These are phyloP conservation scores for Talaromyces islandicus DNA, from an alignment of 2,329 filamentous ascomycete genomes.

Conservation along the genomic window DNA sequence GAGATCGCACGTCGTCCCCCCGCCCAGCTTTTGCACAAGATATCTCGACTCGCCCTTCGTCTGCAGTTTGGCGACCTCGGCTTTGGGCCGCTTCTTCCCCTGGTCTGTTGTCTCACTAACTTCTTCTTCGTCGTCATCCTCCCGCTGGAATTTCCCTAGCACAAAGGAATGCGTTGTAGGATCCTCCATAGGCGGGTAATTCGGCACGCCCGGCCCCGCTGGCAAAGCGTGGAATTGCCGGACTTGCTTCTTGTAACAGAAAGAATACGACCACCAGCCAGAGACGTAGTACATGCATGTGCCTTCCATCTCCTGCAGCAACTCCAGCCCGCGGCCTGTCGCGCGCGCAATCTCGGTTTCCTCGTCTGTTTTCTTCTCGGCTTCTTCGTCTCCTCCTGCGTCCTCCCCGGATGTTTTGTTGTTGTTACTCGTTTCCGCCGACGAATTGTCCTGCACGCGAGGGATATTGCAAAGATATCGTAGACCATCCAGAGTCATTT, in stretches of 20 bases:
- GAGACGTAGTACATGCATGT: conserved; percentile 77
- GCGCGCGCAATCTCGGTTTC: conserved; percentile 74
- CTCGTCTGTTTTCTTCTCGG: conserved; percentile 56
- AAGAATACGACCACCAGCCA: conserved; percentile 95
- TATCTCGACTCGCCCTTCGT: conserved; percentile 79
- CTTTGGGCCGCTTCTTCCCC: conserved; percentile 25
- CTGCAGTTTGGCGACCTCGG: conserved; percentile 60
- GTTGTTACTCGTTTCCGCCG: conserved; percentile 51
- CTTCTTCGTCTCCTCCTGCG: neutral
- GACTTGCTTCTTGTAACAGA: conserved; percentile 83
- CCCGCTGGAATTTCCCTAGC: conserved; percentile 56
- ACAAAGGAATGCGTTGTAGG: conserved; percentile 69
- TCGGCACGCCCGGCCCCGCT: conserved; percentile 59
- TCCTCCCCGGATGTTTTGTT: conserved; percentile 18
- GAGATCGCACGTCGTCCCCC: conserved; percentile 78
- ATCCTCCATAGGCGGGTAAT: conserved; percentile 70
- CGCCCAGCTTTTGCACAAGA: conserved; percentile 72
- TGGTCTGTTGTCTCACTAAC: conserved; percentile 18
- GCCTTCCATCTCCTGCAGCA: conserved; percentile 70
- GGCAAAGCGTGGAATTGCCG: conserved; percentile 85
- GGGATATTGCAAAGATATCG: conserved; percentile 84
- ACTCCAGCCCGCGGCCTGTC: conserved; percentile 69
- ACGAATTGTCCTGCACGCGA: conserved; percentile 58
- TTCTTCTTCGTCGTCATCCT: conserved; percentile 26
- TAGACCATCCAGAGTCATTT: conserved; percentile 64